Base-by-base conservation (phyloP, 495 filamentous ascomycete species). In the Aspergillus sparsus region DNA sequence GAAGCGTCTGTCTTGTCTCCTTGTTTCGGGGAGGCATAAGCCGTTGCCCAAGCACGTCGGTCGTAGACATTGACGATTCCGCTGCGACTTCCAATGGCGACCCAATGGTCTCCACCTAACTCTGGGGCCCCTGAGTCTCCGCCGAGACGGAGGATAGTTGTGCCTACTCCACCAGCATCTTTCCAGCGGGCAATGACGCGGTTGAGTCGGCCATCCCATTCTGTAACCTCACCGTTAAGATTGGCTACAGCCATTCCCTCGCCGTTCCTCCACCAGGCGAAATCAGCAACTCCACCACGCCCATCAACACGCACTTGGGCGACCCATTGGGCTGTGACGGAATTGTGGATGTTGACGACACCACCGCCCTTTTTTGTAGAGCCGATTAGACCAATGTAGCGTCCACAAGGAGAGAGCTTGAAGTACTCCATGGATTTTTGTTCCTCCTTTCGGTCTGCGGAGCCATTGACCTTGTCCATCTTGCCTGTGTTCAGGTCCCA, bases 11-110 rank as follows among this genome's bases (percentile, higher is more conserved):
- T 66, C 39, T 62, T 64, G 21, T 71, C 60, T 3, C 74, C 71
- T 1, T 72, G 72, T 35, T 64, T 53, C 27, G 67, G 61, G 37
- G 71, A 64, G 13, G 67, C 64, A 54, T 71, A 55, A 47, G 72
- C 65, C 64, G 72, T 61, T 62, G 78, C 72, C 90, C 82, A 83
- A 71, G 79, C 67, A 21, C 83, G 77, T 6, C 94, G 88, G 70
- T 98, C 92, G 73, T 98, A 98, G 50, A 98, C 80, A 69, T 97
- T 97, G 31, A 96, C 84, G 21, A 98, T 86, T 31, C 94, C 94
- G 49, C 85, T 90, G 39, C 84, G 87, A 34, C 86, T 89, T 6
- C 94, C 94, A 27, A 97, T 79, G 9, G 90, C 93, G 7, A 97
- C 81, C 91, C 91, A 98, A 58, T 90, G 80, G 70, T 96, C 89